Percentiles rank a stretch among this genome's conserved stretches.
Conservation (phyloP, 2,329 filamentous ascomycete genomes). For the Uncinocarpus reesii region DNA sequence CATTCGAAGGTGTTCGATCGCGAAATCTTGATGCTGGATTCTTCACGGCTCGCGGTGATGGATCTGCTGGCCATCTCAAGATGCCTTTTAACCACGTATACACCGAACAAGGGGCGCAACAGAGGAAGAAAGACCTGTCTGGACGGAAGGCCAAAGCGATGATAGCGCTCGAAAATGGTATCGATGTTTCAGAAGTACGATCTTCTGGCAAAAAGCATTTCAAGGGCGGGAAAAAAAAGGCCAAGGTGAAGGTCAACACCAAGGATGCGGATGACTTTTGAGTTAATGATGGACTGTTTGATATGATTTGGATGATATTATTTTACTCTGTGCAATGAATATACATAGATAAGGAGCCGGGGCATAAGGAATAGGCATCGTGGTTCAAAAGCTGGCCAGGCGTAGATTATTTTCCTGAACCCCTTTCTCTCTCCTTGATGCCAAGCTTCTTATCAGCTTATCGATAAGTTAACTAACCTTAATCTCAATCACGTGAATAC, state of each 20-base stretch:
- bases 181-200: slow-evolving; percentile 68
- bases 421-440: too few relatives aligned
- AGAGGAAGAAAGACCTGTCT: slow-evolving; percentile 63
- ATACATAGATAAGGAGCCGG: not conserved
- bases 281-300: not conserved
- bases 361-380: too few relatives aligned
- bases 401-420: too few relatives aligned
- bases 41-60: slow-evolving; percentile 55
- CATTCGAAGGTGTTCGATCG: slow-evolving; percentile 57
- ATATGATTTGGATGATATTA: not conserved
- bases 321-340: not conserved
- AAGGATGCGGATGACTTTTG: slow-evolving; percentile 17
- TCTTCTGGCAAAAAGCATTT: slow-evolving; percentile 73
- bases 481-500: not conserved
- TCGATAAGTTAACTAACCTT: slow-evolving; percentile 1
- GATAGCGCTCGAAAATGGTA: slow-evolving; percentile 69
- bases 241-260: slow-evolving; percentile 22
- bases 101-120: slow-evolving; percentile 59
- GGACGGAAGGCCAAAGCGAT: slow-evolving; percentile 72
- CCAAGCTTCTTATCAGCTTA: too few relatives aligned
- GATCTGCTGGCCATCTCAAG: slow-evolving; percentile 55
- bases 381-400: too few relatives aligned
- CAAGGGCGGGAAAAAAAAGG: slow-evolving; percentile 32
- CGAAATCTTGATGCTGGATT: slow-evolving; percentile 76
- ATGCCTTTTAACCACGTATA: slow-evolving; percentile 89